Evolutionary conservation across 225 moss, liverwort and hornwort genomes (phyloP).

Genomic region (Physcomitrellopsis africana): DNA sequence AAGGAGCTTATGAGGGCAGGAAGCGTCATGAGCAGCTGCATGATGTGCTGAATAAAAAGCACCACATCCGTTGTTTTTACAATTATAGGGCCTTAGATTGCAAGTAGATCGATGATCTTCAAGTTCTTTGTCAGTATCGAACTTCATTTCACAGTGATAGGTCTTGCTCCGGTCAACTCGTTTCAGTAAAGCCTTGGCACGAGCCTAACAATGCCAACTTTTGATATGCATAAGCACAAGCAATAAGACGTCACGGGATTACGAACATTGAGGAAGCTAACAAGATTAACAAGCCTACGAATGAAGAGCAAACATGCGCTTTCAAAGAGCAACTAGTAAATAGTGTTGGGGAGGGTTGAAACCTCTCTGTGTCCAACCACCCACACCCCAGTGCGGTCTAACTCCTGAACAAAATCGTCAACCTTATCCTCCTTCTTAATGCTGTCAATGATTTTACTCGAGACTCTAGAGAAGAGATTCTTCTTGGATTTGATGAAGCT

Average conservation of each 20-base stretch:
- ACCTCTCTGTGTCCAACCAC: constrained; percentile 68
- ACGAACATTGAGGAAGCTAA: too few species aligned
- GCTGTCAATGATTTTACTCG: constrained; percentile 61
- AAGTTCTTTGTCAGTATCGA: constrained; percentile 51
- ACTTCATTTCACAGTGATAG: constrained; percentile 72
- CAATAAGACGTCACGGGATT: too few species aligned
- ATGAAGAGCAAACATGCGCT: neutral
- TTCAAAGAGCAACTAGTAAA: neutral
- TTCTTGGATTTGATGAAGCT: constrained; percentile 68
- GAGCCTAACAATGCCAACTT: constrained; percentile 25
- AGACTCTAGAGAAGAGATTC: constrained; percentile 69
- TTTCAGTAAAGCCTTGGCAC: constrained; percentile 65
- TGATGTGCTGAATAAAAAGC: constrained; percentile 62
- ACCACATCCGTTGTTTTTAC: constrained; percentile 61
- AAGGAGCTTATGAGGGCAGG: constrained; percentile 26
- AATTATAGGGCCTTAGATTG: constrained; percentile 56
- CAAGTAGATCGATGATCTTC: constrained; percentile 64
- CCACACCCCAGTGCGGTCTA: constrained; percentile 70
- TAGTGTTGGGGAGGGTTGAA: neutral
- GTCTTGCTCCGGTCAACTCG: constrained; percentile 63
- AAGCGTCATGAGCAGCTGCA: constrained; percentile 51
- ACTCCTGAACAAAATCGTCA: constrained; percentile 73
- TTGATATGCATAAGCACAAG: neutral
- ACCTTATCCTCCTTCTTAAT: constrained; percentile 72
- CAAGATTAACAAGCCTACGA: neutral